Base-by-base conservation (phyloP, 176 grass and related monocot genomes). In the Cymbopogon citratus region DNA sequence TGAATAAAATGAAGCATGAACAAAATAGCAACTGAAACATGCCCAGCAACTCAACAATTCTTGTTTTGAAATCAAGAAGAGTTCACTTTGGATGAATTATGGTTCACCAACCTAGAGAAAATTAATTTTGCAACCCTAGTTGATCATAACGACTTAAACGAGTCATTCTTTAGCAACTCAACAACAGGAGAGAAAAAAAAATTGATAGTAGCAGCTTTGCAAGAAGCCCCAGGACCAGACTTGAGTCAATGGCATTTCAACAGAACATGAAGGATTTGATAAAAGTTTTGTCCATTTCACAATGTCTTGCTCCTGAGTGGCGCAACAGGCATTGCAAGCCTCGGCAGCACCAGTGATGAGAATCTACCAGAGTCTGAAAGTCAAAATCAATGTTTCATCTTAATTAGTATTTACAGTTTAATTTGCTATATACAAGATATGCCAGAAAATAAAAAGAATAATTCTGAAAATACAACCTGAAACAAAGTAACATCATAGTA, bases 281-380 rank as follows among this genome's bases (percentile, higher is more conserved):
- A 46, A 15, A 46, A 15, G 12, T 9, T 66, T 15, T 26, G 29
- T 21, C 16, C 16, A 66, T 66, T 3, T 66, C 8, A 2, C 39
- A 40, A 40, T 15, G 64, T 21, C 65, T 68, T 68, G 1, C 7
- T 21, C 16, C 38, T 5, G 18, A 56, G 72, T 5, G 1, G 49
- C 29, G 2, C 49, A 23, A 57, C 48, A 75, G 11, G 14, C 13
- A 57, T 36, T 31, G 5, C 8, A 31, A 75, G 49, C 31, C 19
- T 59, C 21, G 12, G 34, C 6, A 61, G n/a, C 1, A 41, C 81
- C 4, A 69, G 44, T 2, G 65, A 36, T 31, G 34, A 74, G 13
- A 74, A 14, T 13, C 1, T 51, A 9, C 41, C 70, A 65, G 14
- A 44, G 51, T 74, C 81, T 83, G 59, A 27, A 74, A 82, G 74